Evolutionary conservation across 2,329 filamentous ascomycete genomes (phyloP).

Genomic region (Cladosporium sp.): DNA sequence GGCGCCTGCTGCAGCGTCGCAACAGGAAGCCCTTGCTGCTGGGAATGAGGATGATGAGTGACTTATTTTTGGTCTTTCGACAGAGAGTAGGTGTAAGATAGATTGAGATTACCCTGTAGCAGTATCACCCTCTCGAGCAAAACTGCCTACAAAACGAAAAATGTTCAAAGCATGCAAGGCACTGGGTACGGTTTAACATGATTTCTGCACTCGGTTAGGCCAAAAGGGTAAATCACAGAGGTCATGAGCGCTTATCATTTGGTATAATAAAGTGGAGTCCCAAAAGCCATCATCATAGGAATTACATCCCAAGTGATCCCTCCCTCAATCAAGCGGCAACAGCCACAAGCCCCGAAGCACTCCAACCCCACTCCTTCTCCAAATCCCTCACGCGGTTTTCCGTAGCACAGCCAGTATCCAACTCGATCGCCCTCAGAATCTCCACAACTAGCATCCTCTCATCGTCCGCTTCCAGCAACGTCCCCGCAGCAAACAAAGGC

Average conservation of each 20-base stretch:
- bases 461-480: conserved; percentile 51
- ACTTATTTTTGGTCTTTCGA: not conserved
- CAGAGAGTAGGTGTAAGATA: conserved; percentile 10
- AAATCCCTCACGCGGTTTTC: conserved; percentile 54
- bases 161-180: no score
- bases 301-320: not conserved
- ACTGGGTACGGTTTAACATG: no score
- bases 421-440: conserved; percentile 58
- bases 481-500: conserved; percentile 56
- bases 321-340: not conserved
- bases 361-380: conserved; percentile 41
- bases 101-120: not conserved
- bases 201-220: no score
- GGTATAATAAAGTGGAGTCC: no score
- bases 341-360: not conserved
- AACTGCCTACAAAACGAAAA: no score
- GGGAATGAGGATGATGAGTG: not conserved
- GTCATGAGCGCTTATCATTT: not conserved
- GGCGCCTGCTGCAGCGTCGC: not conserved
- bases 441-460: conserved; percentile 54
- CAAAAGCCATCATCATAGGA: no score
- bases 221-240: not conserved
- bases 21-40: conserved; percentile 14
- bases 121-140: no score
- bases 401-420: conserved; percentile 59